Evolutionary conservation across 306 rosid species (phyloP), one percentile per base, ranked within the genome.

Genomic region (Dalbergia oliveri): DNA sequence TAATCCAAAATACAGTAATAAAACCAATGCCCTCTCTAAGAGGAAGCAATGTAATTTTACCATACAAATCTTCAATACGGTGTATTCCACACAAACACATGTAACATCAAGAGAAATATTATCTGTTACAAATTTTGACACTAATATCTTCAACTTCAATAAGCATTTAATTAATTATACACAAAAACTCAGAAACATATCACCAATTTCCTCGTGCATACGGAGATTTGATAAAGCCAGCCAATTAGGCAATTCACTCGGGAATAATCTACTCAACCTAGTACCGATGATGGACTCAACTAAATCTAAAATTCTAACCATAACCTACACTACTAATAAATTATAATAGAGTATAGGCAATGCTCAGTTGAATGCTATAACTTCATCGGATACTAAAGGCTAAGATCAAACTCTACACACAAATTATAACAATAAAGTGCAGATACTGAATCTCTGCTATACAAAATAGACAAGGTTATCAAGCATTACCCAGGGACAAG

Each of bases 401-500:
- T 31, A 54, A 18, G 71, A 72, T 16, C 11, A 64, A 45, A 54
- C 11, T 66, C 71, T 63, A 33, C 26, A 39, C 33, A 33, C 51
- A 60, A 53, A 47, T 9, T 16, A 50, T 34, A 23, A 79, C 66
- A 51, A 11, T 45, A 79, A 51, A 57, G 57, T 60, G 61, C 44
- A 58, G 12, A 59, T 37, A 53, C 58, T 9, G 11, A 62, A 16
- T 71, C 60, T 64, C 41, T 59, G 58, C 11, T 51, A 75, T 69
- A 78, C 18, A 66, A 72, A 44, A 76, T 21, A 37, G 63, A 74
- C 21, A 74, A 63, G 50, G 73, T 66, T 67, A 31, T 75, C 47
- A 66, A 79, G 51, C 4, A 76, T 83, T 91, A 95, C 99, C 99
- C 99, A 11, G 99, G 94, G 41, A 59, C 69, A 72, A 93, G 97